These are phyloP conservation scores for Croton setiger DNA, from an alignment of 441 rosid genomes.

Conservation along the genomic window DNA sequence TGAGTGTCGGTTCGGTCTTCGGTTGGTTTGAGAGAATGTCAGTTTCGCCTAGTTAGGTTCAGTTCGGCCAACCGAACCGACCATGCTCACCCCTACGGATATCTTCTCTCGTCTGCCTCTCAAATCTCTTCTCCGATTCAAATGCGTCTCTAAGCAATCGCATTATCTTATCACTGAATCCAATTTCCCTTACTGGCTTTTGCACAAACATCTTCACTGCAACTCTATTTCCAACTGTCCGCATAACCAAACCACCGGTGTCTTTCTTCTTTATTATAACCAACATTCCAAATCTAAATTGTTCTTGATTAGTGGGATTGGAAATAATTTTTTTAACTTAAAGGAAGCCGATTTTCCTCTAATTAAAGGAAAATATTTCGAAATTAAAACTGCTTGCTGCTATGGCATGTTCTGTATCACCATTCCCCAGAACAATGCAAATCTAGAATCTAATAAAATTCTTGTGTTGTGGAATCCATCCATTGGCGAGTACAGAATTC, in stretches of 20 bases:
- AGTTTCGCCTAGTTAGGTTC: too few species aligned
- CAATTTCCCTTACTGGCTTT: conserved; percentile 7
- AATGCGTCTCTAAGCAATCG: conserved; percentile 26
- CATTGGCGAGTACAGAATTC: not conserved
- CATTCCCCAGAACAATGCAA: not conserved
- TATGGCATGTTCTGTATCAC: conserved; percentile 20
- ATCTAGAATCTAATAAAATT: too few species aligned
- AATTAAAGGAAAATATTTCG: conserved; percentile 1
- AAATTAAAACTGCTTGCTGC: conserved; percentile 11
- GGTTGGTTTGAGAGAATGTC: too few species aligned
- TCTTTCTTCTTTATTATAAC: conserved; percentile 1
- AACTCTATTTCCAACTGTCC: not conserved
- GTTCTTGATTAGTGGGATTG: not conserved
- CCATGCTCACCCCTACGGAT: too few species aligned
- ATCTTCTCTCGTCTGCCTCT: conserved; percentile 25
- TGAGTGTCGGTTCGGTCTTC: too few species aligned
- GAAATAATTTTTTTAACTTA: not conserved
- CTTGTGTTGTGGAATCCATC: conserved; percentile 22
- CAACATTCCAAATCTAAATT: not conserved
- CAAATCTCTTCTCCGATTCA: conserved; percentile 29
- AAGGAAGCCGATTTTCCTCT: conserved; percentile 7
- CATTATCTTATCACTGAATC: conserved; percentile 12
- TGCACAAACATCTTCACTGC: conserved; percentile 1
- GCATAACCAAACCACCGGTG: not conserved
- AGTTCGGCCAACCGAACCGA: too few species aligned